These are phyloP conservation scores for Erythrobasidium hasegawianum DNA, from an alignment of 1,284 basidiomycete genomes.

Conservation along the genomic window DNA sequence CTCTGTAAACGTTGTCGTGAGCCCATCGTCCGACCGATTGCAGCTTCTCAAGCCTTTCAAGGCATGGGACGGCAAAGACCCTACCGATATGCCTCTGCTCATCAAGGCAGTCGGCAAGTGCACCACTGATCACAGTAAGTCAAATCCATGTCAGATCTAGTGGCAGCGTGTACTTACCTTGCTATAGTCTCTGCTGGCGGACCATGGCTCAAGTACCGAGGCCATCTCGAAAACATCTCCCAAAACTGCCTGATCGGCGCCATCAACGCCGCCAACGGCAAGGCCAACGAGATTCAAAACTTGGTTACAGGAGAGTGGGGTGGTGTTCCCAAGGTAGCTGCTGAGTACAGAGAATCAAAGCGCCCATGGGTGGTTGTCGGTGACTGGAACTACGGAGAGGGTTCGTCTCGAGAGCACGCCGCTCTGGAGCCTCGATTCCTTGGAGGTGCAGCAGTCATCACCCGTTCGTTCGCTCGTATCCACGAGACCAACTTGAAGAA, in stretches of 20 bases:
- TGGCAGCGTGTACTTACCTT: neutral
- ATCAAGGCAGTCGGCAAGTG: constrained; percentile 99
- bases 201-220: constrained; percentile 99
- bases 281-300: constrained; percentile 96
- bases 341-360: constrained; percentile 80
- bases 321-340: constrained; percentile 77
- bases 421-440: constrained; percentile 96
- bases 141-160: constrained; percentile 12
- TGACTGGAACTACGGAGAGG: constrained; percentile 88
- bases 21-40: constrained; percentile 86
- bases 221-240: constrained; percentile 97
- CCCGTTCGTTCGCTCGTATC: constrained; percentile 92
- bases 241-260: constrained; percentile 91
- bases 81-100: constrained; percentile 80
- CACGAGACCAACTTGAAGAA: constrained; percentile 94
- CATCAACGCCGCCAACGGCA: constrained; percentile 86
- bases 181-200: constrained; percentile 76
- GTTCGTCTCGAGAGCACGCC: constrained; percentile 77
- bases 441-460: constrained; percentile 91
- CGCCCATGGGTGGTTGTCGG: constrained; percentile 66
- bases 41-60: constrained; percentile 89
- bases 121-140: constrained; percentile 59
- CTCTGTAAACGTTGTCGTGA: constrained; percentile 78
- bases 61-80: constrained; percentile 90
- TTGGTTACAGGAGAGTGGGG: constrained; percentile 81